Percentiles rank a stretch among this genome's conserved stretches.
Evolutionary conservation across 2,329 filamentous ascomycete species (phyloP).

Genomic region (Penicillium sp.): DNA sequence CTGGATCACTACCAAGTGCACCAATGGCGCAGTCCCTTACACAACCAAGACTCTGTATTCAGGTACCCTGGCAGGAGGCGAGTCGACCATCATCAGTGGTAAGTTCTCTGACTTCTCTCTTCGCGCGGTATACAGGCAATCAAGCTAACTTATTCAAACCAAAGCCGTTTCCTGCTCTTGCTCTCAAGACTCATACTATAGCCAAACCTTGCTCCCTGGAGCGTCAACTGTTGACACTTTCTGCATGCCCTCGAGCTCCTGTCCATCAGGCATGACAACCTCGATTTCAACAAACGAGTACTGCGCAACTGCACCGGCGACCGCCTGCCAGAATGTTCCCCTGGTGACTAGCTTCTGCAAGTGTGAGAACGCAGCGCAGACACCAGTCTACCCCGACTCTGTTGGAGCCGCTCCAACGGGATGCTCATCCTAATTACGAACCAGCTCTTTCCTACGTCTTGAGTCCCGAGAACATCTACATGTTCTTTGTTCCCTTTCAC

Average conservation of each 20-base stretch:
- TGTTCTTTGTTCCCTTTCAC: background rate
- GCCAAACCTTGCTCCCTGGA: constrained; percentile 12
- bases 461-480: background rate
- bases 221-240: constrained; percentile 17
- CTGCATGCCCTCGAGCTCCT: constrained; percentile 26
- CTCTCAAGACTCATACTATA: constrained; percentile 24
- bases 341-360: constrained; percentile 15
- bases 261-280: constrained; percentile 27
- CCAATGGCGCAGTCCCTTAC: constrained; percentile 22
- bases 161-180: constrained; percentile 25
- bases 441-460: background rate
- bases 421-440: constrained; percentile 4
- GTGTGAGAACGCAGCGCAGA: constrained; percentile 17
- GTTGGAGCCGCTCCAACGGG: constrained; percentile 19
- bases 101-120: background rate
- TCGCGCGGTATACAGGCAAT: background rate
- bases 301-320: constrained; percentile 22
- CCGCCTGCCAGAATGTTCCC: constrained; percentile 13
- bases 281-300: constrained; percentile 19
- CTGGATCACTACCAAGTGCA: constrained; percentile 26
- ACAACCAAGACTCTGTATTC: constrained; percentile 22
- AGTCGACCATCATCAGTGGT: constrained; percentile 21
- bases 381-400: constrained; percentile 18
- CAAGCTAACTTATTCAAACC: background rate
- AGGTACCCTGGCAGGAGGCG: constrained; percentile 20